These are phyloP conservation scores for Talaromyces sp. DNA, from an alignment of 2,329 filamentous ascomycete species.

Conservation along the genomic window DNA sequence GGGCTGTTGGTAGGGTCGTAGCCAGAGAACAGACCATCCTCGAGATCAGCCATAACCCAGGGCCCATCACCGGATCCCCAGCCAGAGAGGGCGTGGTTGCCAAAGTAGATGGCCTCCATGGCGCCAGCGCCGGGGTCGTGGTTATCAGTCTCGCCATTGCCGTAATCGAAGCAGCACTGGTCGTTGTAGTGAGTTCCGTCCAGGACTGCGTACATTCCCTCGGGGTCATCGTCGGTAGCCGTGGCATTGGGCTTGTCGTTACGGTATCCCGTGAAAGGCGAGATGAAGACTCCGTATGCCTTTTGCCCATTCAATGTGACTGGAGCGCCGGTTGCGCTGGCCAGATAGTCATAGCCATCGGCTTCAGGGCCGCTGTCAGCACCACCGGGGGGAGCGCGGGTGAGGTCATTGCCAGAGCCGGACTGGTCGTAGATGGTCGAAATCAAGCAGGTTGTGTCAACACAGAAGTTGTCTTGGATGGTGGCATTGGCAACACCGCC, in stretches of 20 bases:
- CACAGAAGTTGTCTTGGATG: constrained; percentile 6
- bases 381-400: constrained; percentile 27
- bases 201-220: constrained; percentile 9
- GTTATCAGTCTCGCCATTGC: constrained; percentile 4
- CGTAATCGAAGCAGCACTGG: constrained; percentile 10
- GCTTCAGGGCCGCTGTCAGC: background rate
- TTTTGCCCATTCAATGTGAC: constrained; percentile 6
- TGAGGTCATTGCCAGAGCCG: constrained; percentile 5
- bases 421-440: constrained; percentile 11
- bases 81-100: background rate
- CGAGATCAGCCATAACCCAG: constrained; percentile 9
- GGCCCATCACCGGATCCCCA: constrained; percentile 5
- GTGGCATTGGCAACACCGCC: constrained; percentile 8
- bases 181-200: constrained; percentile 10
- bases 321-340: constrained; percentile 3
- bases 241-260: constrained; percentile 2
- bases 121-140: constrained; percentile 4
- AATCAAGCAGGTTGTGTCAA: constrained; percentile 6
- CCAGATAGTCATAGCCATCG: constrained; percentile 8
- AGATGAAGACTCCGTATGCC: constrained; percentile 9
- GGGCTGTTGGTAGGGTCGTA: background rate
- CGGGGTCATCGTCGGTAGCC: background rate
- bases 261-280: constrained; percentile 8
- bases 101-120: background rate
- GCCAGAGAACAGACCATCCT: background rate